These are phyloP conservation scores for Gymnopilus dilepis DNA, from an alignment of 768 basidiomycete genomes.

Conservation along the genomic window DNA sequence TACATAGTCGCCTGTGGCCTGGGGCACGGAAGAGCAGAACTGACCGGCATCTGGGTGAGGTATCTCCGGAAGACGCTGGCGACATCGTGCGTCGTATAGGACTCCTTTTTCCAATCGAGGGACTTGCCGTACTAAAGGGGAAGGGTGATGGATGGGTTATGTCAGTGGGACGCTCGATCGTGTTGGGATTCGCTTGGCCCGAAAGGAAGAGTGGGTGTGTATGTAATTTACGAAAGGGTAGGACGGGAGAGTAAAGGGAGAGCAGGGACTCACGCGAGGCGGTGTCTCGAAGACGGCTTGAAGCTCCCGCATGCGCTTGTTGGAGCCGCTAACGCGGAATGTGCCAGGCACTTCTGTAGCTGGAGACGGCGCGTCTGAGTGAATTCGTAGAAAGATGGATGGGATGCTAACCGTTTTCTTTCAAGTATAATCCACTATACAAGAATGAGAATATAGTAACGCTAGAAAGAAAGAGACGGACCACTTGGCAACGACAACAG, in stretches of 20 bases:
- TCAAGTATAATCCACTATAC: conserved; percentile 86
- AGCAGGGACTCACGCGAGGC: conserved; percentile 64
- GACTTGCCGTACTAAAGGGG: conserved; percentile 84
- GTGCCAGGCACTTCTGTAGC: conserved; percentile 93
- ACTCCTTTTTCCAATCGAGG: conserved; percentile 86
- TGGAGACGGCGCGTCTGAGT: conserved; percentile 23
- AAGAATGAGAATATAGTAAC: conserved; percentile 7
- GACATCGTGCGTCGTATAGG: conserved; percentile 94
- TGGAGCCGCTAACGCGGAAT: conserved; percentile 96
- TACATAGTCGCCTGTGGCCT: too few relatives aligned
- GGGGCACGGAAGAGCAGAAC: conserved; percentile 35
- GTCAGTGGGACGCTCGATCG: background rate
- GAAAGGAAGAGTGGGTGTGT: conserved; percentile 1
- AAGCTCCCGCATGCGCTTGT: conserved; percentile 93
- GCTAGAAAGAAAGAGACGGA: conserved; percentile 37
- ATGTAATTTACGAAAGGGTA: too few relatives aligned
- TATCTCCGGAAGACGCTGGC: conserved; percentile 96
- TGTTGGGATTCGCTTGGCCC: conserved; percentile 6
- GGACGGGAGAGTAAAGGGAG: conserved; percentile 3
- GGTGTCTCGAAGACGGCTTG: conserved; percentile 90
- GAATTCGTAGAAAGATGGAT: background rate
- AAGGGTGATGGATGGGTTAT: conserved; percentile 3
- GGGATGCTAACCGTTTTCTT: conserved; percentile 76
- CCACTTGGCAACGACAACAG: conserved; percentile 98
- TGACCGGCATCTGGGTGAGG: conserved; percentile 94